Percentiles rank a stretch among this genome's conserved stretches.
Evolutionary conservation across 225 moss, liverwort and hornwort genomes (phyloP).

Genomic region (Neckera pumila): DNA sequence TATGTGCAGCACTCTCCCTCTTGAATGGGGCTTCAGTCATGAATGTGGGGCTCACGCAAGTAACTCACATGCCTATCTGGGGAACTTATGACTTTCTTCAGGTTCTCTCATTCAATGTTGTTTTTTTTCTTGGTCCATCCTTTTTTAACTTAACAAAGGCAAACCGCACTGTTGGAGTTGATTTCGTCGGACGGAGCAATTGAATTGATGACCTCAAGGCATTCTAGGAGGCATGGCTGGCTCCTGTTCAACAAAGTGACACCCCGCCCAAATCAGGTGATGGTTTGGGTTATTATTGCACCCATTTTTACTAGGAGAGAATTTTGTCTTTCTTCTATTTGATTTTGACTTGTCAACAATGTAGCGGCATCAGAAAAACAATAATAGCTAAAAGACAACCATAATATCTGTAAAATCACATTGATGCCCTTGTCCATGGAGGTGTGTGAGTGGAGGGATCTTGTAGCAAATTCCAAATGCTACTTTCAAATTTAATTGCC

Average conservation of each 20-base stretch:
- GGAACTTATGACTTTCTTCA: neutral
- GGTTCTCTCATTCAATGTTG: neutral
- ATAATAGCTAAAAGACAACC: neutral
- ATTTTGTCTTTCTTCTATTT: neutral
- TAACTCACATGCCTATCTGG: neutral
- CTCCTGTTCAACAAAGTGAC: neutral
- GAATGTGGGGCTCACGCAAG: neutral
- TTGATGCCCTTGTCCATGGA: neutral
- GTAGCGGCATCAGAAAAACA: neutral
- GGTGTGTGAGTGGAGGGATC: neutral
- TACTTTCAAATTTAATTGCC: neutral
- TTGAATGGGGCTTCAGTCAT: neutral
- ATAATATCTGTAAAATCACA: neutral
- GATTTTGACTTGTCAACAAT: neutral
- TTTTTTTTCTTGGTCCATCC: neutral
- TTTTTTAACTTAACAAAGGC: neutral
- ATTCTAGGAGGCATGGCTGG: neutral
- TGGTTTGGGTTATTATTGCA: neutral
- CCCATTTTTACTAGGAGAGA: neutral
- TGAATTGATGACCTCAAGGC: neutral
- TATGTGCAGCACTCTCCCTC: neutral
- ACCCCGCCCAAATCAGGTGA: neutral
- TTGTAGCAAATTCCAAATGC: neutral
- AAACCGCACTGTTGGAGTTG: neutral
- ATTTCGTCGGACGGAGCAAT: neutral